Percentiles rank a stretch among this genome's conserved stretches.
Conservation (phyloP, 2,329 filamentous ascomycete species). For the Bipolaris zeicola region DNA sequence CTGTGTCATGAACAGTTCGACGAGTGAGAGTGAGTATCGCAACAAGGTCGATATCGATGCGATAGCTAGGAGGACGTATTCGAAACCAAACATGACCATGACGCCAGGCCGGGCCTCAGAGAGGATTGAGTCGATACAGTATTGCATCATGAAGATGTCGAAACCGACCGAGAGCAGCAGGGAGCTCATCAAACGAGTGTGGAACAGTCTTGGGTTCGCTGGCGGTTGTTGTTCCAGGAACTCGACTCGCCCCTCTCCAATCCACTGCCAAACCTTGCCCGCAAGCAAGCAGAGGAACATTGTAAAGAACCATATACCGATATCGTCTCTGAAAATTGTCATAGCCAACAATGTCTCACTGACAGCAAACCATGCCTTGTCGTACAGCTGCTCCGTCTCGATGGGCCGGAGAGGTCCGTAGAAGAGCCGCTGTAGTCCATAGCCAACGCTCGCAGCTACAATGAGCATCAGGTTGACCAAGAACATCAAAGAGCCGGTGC, state of each 20-base stretch:
- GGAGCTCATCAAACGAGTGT: slow-evolving; percentile 78
- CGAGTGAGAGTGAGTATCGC: slow-evolving; percentile 78
- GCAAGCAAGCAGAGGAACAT: slow-evolving; percentile 95
- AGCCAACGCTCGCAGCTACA: slow-evolving; percentile 78
- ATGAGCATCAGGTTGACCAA: slow-evolving; percentile 90
- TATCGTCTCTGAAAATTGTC: slow-evolving; percentile 96
- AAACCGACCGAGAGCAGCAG: slow-evolving; percentile 79
- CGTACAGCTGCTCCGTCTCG: slow-evolving; percentile 95
- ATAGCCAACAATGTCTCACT: slow-evolving; percentile 97
- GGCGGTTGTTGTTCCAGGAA: slow-evolving; percentile 94
- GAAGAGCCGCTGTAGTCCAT: slow-evolving; percentile 84
- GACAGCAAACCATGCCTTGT: slow-evolving; percentile 97
- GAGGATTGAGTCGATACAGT: slow-evolving; percentile 81
- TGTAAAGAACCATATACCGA: slow-evolving; percentile 90
- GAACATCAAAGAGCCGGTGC: slow-evolving; percentile 93
- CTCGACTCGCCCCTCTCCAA: slow-evolving; percentile 92
- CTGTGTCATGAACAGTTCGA: slow-evolving; percentile 76
- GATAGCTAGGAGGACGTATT: slow-evolving; percentile 86
- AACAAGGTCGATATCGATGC: slow-evolving; percentile 78
- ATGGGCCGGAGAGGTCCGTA: slow-evolving; percentile 89
- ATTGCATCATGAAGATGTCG: slow-evolving; percentile 78
- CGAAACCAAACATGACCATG: slow-evolving; percentile 99
- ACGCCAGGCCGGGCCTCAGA: slow-evolving; percentile 91
- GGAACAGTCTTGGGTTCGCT: slow-evolving; percentile 84
- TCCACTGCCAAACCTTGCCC: slow-evolving; percentile 98